Base-by-base conservation (phyloP, 768 basidiomycete species). In the Mycena sanguinolenta region DNA sequence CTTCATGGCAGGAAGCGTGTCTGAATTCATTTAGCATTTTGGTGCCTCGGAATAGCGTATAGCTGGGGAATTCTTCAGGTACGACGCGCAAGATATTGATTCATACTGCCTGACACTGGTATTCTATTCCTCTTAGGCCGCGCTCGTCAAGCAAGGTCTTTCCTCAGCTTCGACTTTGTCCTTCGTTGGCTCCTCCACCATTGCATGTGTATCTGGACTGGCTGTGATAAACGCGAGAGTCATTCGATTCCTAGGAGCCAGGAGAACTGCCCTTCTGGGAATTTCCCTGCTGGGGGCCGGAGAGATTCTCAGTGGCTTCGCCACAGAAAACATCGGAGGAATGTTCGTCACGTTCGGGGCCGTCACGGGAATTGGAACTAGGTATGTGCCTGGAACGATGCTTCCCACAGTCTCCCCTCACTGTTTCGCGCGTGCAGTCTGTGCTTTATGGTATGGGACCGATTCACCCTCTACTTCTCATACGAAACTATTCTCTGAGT, bases 121-220 rank as follows among this genome's bases (percentile, higher is more conserved):
- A 32, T 32, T 4, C 2, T 34, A 32, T 32, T 4, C 2, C 25
- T 13, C 19, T 14, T 7, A 80, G 75, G 77, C 77, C 2, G 71
- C 67, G 5, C 74, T 81, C 4, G 78, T 78, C 39, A 71, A 75
- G 10, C 54, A 74, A 55, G 76, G 75, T n/a, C 68, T 77, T 54
- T 77, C 74, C 0, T 67, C 66, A 23, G 74, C 73, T 32, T 77
- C 76, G 16, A 75, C 75, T 0, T 73, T 80, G 9, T 76, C 80
- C 7, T 81, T 81, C 60, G 77, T 82, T 8, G 82, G 81, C 28
- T 81, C 82, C 19, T 60, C 77, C 4, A 75, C 77, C 0, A 72
- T 76, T 13, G 73, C 80, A 6, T 74, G 77, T 69, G 75, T 80
- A 27, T 72, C 81, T n/a, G 70, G 79, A 19, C 73, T 77, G 16